Evolutionary conservation across 148 eudicot genomes (phyloP), one percentile per base, ranked within the genome.

Genomic region (Salicornia ramosissima): DNA sequence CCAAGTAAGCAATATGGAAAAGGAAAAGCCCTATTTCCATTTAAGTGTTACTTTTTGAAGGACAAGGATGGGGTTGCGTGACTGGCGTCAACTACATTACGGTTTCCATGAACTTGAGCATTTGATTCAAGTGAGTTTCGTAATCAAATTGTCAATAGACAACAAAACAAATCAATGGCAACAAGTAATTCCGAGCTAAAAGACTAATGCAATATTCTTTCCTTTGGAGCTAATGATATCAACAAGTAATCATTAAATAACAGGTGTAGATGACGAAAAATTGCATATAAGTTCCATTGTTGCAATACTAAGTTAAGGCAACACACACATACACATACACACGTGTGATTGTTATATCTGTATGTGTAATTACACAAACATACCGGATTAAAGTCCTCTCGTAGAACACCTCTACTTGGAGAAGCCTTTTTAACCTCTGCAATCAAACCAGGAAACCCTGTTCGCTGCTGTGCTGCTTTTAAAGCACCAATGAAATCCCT

Each of bases 371-470:
- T n/a, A n/a, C n/a, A n/a, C n/a, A n/a, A n/a, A 36, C 40, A 75
- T 86, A 94, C 98, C 47, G 98, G 97, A 81, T 90, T 57, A 77
- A 94, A 94, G 76, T 90, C 85, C 80, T 90, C 97, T 80, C 96
- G 87, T 36, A 94, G 49, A 69, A 94, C 82, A 71, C 98, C 98
- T 81, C 88, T 86, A 80, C 96, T 90, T 24, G 98, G 98, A 58
- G 98, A 94, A 81, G 97, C 98, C 81, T 94, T 94, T 80, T 94
- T 94, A 76, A 94, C 98, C 84, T 94, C 98, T 15, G 98, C 98
- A 78, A 94, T 88, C 50, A 94, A 75, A 70, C 85, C 97, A 75
- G 98, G 98, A 73, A 90, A 80, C 52, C 89, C 90, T 30, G 97
- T 94, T 47, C 91, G 77, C 57, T 75, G 71, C 50, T 87, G 67